Evolutionary conservation across 371 early-diverging fungal species (phyloP).

Genomic region (Mortierella sp.): DNA sequence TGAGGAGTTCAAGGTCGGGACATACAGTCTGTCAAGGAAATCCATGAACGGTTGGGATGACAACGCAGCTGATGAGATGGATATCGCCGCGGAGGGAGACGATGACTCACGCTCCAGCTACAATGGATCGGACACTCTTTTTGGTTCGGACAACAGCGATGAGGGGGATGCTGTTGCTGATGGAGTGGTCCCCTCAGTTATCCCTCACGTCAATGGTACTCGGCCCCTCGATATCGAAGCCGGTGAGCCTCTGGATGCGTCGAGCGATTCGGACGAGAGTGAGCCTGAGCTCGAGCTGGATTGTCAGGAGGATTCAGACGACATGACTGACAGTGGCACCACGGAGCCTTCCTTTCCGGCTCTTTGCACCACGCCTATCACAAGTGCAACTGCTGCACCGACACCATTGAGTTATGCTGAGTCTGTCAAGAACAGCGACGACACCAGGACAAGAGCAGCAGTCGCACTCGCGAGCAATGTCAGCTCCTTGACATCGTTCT

Average conservation of each 20-base stretch:
- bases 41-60: conserved; percentile 20
- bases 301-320: background rate
- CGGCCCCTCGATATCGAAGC: conserved; percentile 51
- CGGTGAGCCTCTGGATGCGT: conserved; percentile 22
- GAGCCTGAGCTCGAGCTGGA: conserved; percentile 5
- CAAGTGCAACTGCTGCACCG: background rate
- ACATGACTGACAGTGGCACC: background rate
- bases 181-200: conserved; percentile 14
- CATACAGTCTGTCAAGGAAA: conserved; percentile 13
- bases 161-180: conserved; percentile 28
- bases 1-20: conserved; percentile 3
- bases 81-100: background rate
- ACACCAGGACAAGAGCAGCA: conserved; percentile 15
- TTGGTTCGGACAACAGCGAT: background rate
- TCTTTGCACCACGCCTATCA: conserved; percentile 10
- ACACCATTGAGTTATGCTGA: conserved; percentile 45
- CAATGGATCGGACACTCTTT: background rate
- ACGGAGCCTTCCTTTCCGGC: conserved; percentile 29
- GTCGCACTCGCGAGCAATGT: conserved; percentile 6
- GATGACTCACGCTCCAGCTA: background rate
- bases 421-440: conserved; percentile 28
- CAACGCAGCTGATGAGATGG: conserved; percentile 8
- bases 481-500: conserved; percentile 40
- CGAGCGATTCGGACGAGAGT: conserved; percentile 15
- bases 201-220: conserved; percentile 28